Conservation (phyloP, 805 yeast genomes). For the Cyberlindnera veronae region DNA sequence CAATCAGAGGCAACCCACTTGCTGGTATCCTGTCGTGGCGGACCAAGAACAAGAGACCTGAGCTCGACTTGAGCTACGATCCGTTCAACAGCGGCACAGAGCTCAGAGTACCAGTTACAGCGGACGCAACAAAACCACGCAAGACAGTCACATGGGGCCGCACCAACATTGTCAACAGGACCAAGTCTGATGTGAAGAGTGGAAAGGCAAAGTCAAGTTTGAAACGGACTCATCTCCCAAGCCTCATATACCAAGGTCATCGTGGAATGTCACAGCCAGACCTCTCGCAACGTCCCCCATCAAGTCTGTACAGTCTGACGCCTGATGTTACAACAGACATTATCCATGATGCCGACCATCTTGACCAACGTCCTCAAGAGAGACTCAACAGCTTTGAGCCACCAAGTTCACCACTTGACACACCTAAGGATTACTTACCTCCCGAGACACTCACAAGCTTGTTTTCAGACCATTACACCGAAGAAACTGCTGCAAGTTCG, state of each 20-base stretch:
- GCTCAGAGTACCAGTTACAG: constrained; percentile 3
- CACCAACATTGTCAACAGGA: too few relatives aligned
- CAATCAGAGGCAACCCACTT: constrained; percentile 4
- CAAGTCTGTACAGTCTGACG: constrained; percentile 26
- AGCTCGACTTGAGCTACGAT: constrained; percentile 3
- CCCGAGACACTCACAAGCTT: constrained; percentile 5
- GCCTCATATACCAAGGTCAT: background rate
- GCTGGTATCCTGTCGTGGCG: background rate
- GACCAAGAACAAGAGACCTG: background rate
- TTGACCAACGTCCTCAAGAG: background rate
- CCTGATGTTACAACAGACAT: constrained; percentile 17
- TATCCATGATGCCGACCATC: background rate
- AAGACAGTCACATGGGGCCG: constrained; percentile 11
- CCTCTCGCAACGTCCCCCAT: constrained; percentile 11
- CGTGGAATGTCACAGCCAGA: constrained; percentile 2
- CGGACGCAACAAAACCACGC: constrained; percentile 5
- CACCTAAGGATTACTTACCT: background rate
- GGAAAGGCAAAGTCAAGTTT: constrained; percentile 4
- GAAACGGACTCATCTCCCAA: background rate
- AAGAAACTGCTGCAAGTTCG: constrained; percentile 3
- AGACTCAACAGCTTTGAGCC: background rate
- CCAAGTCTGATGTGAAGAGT: too few relatives aligned
- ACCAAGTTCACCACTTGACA: background rate
- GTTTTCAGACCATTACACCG: constrained; percentile 2
- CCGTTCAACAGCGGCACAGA: constrained; percentile 3